Percentiles rank a stretch among this genome's conserved stretches.
phyloP scores from a whole-genome alignment of 306 rosid genomes.

The Gastrolobium villosum region DNA sequence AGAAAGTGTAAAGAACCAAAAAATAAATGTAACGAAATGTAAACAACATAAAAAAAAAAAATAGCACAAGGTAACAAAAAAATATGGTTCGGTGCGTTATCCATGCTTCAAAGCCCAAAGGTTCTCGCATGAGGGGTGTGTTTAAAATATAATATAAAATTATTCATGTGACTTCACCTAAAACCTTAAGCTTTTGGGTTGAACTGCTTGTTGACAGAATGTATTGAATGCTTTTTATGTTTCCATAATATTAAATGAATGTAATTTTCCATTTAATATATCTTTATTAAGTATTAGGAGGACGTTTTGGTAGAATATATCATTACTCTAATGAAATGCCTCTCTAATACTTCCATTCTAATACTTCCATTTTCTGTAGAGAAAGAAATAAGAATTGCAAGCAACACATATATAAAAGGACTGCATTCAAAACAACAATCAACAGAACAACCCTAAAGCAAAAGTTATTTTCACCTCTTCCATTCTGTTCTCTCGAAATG shows the following conservation, averaged over 20 bases:
- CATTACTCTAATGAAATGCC: constrained; percentile 9
- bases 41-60: no score
- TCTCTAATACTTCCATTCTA: background rate
- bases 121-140: no score
- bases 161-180: no score
- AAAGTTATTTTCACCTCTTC: constrained; percentile 69
- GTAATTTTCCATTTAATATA: background rate
- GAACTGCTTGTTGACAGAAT: no score
- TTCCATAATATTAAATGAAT: constrained; percentile 10
- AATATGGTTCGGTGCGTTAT: no score
- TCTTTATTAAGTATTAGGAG: background rate
- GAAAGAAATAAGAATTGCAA: constrained; percentile 13
- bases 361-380: background rate
- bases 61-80: no score
- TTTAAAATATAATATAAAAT: no score
- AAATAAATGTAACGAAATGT: no score
- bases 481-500: constrained; percentile 68
- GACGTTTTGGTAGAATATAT: background rate
- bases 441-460: constrained; percentile 24
- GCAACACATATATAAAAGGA: constrained; percentile 36
- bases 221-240: background rate
- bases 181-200: no score
- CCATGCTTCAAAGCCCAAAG: no score
- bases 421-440: constrained; percentile 22
- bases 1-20: no score